These are phyloP conservation scores for Lactarius trivialis DNA, from an alignment of 768 basidiomycete species.

Conservation along the genomic window DNA sequence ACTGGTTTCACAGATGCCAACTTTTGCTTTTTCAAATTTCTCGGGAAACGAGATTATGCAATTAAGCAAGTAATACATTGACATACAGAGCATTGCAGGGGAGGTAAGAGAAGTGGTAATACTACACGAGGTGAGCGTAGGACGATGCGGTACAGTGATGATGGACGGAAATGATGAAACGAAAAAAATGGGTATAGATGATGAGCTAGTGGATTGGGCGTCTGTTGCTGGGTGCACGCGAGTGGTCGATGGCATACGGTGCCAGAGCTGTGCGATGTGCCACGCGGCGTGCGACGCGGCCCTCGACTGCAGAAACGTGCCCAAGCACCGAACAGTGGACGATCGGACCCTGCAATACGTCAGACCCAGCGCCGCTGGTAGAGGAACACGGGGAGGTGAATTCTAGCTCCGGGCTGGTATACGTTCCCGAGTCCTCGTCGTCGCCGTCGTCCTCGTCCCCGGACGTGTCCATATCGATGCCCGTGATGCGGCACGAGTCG, in stretches of 20 bases:
- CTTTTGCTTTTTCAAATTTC: not conserved
- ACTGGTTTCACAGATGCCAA: not conserved
- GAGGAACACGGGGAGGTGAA: not conserved
- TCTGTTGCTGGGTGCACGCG: not conserved
- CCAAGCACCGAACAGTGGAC: not conserved
- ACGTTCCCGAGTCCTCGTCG: not conserved
- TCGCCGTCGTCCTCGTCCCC: not conserved
- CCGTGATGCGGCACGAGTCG: conserved; percentile 6
- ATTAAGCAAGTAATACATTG: not conserved
- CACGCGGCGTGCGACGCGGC: conserved; percentile 2
- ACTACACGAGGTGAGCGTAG: not conserved
- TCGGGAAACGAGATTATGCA: not conserved
- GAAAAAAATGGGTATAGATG: not conserved
- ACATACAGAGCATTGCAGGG: not conserved
- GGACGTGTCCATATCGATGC: not conserved
- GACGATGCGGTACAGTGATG: not conserved
- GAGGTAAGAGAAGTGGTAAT: not conserved
- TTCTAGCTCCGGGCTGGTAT: not conserved
- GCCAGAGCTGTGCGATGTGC: conserved; percentile 3
- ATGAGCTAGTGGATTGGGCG: not conserved
- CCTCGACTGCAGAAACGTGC: not conserved
- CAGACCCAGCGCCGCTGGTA: not conserved
- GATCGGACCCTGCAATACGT: not conserved
- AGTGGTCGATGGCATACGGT: conserved; percentile 1
- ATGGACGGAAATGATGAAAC: not conserved